Evolutionary conservation across 2,329 filamentous ascomycete species (phyloP).

Genomic region (Moelleriella libera): DNA sequence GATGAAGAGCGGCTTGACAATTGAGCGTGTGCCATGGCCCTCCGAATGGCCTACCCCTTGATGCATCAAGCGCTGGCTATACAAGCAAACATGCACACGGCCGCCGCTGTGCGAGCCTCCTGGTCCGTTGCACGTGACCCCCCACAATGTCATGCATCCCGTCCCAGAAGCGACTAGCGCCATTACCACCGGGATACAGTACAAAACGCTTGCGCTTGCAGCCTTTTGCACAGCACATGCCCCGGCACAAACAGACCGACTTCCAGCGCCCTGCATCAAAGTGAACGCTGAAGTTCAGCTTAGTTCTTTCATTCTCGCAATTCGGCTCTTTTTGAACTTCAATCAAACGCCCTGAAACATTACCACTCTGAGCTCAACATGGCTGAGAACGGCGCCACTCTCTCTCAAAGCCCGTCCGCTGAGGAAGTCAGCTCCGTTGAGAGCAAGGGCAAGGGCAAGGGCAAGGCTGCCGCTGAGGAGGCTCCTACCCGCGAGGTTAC

Average conservation of each 20-base stretch:
- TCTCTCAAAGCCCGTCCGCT: slow-evolving; percentile 28
- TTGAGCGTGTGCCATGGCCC: no score
- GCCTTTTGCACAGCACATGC: not conserved
- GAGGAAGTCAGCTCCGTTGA: slow-evolving; percentile 27
- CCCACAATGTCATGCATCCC: not conserved
- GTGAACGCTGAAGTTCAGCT: not conserved
- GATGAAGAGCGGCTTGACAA: no score
- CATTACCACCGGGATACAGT: slow-evolving; percentile 11
- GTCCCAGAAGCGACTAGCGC: slow-evolving; percentile 12
- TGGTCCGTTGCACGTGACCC: slow-evolving; percentile 6
- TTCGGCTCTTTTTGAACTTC: not conserved
- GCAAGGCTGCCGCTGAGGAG: slow-evolving; percentile 50
- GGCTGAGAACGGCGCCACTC: slow-evolving; percentile 35
- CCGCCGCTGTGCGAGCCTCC: no score
- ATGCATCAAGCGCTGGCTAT: no score
- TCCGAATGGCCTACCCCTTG: no score
- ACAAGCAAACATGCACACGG: no score
- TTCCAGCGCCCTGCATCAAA: slow-evolving; percentile 8
- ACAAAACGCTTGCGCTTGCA: not conserved
- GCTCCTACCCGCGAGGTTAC: slow-evolving; percentile 34
- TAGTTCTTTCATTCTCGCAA: not conserved
- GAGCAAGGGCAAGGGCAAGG: slow-evolving; percentile 85
- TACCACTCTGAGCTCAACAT: slow-evolving; percentile 11
- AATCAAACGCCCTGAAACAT: not conserved
- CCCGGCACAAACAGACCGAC: slow-evolving; percentile 9